Evolutionary conservation across 2,329 filamentous ascomycete species (phyloP), one percentile per base, ranked within the genome.

Genomic region (Periconia digitata): DNA sequence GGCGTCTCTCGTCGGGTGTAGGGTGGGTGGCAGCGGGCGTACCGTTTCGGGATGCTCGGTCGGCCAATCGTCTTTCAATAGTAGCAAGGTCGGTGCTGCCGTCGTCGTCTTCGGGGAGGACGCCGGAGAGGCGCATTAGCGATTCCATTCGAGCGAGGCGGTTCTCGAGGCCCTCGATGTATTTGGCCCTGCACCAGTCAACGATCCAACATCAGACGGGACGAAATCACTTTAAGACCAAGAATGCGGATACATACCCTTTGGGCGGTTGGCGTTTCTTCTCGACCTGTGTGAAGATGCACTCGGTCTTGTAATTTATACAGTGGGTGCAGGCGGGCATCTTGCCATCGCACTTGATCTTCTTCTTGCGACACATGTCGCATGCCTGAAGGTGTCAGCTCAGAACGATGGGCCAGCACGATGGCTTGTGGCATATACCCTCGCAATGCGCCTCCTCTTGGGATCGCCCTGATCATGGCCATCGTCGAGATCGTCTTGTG

Each of bases 251-350:
- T 35, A 37, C 51, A 16, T 50, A 95, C 91, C 94, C 92, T 79
- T 97, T 99, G 1, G 92, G 94, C 44, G 94, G 92, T 71, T 89
- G 94, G 50, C 94, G 84, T 80, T 99, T 99, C 85, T 99, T 99
- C 77, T 99, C 94, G 32, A 97, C 92, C 70, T 96, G 91, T 0
- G 94, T 97, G 69, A 97, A 97, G 60, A 96, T 84, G 72, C 92
- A 99, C 63, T 96, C 91, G 5, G 92, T 96, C 79, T 96, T 96
- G 79, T 96, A 96, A 72, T 96, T 97, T 71, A 88, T 87, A 72
- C 92, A 99, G 74, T 97, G 94, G 7, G 90, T 92, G 74, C 94
- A 99, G 51, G 91, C 85, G 32, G 94, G 92, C 74, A 95, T 84
- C 75, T 95, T 96, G 59, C 94, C 92, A 69, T 97, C 94, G 73